Conservation (phyloP, 202 grass and related monocot species). For the Digitaria exilis region DNA sequence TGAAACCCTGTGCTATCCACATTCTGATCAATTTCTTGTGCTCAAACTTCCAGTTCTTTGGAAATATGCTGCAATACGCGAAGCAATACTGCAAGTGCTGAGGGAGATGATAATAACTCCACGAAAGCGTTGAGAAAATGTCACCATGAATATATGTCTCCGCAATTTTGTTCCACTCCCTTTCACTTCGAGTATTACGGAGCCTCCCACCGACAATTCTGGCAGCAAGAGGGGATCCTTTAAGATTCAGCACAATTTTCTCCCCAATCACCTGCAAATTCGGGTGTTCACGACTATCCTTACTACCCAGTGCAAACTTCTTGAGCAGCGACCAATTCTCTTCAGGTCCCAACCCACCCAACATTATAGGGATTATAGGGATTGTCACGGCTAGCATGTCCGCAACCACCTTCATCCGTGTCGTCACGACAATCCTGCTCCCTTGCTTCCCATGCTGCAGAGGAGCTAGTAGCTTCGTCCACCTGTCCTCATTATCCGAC, state of each 20-base stretch:
- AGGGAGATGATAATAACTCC: constrained; percentile 45
- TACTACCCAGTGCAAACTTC: constrained; percentile 20
- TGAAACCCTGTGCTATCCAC: constrained; percentile 56
- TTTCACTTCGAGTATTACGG: neutral
- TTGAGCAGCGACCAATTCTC: constrained; percentile 47
- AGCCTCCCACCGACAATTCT: constrained; percentile 44
- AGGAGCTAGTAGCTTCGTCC: constrained; percentile 35
- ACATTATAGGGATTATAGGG: constrained; percentile 35
- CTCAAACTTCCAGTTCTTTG: constrained; percentile 45
- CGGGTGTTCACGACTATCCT: neutral
- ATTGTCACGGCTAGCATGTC: constrained; percentile 32
- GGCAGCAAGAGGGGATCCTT: constrained; percentile 47
- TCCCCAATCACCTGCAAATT: constrained; percentile 38
- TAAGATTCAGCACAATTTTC: constrained; percentile 47
- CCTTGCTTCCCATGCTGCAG: constrained; percentile 13
- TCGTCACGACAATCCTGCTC: constrained; percentile 47
- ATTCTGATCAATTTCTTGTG: constrained; percentile 41
- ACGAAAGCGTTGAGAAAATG: constrained; percentile 30
- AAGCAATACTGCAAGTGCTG: constrained; percentile 47
- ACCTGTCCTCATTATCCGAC: neutral
- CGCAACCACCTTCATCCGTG: constrained; percentile 33
- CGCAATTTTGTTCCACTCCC: constrained; percentile 38
- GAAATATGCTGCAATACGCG: constrained; percentile 66
- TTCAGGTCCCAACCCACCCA: constrained; percentile 24
- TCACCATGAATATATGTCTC: constrained; percentile 32